phyloP scores from a whole-genome alignment of 257 asterid species.

The Perilla frutescens region DNA sequence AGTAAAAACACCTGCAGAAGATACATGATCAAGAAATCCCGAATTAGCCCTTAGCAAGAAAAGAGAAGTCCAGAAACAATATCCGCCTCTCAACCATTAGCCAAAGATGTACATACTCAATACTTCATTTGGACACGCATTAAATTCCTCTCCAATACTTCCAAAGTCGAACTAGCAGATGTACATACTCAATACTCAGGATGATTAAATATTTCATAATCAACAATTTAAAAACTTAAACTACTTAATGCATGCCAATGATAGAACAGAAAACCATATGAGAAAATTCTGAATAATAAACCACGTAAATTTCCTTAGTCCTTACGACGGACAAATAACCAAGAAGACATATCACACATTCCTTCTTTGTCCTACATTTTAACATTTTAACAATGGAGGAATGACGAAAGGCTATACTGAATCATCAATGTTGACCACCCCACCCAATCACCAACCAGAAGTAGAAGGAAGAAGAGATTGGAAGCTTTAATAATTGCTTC shows the following conservation, averaged over 20 bases:
- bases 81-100: background rate
- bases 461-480: background rate
- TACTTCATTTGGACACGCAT: background rate
- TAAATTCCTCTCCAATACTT: background rate
- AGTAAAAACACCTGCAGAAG: background rate
- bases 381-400: background rate
- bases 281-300: background rate
- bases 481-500: background rate
- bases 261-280: background rate
- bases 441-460: too few species aligned
- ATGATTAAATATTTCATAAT: background rate
- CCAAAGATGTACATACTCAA: background rate
- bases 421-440: background rate
- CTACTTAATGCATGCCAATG: background rate
- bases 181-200: background rate
- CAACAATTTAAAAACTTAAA: background rate
- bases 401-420: background rate
- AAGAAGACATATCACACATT: background rate
- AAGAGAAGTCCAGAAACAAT: background rate
- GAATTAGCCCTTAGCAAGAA: background rate
- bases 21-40: conserved; percentile 13
- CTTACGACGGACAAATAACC: background rate
- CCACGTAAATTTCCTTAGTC: background rate
- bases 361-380: background rate
- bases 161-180: background rate